Conservation (phyloP, 169 alveolate species). For the Plasmodium sp. region DNA sequence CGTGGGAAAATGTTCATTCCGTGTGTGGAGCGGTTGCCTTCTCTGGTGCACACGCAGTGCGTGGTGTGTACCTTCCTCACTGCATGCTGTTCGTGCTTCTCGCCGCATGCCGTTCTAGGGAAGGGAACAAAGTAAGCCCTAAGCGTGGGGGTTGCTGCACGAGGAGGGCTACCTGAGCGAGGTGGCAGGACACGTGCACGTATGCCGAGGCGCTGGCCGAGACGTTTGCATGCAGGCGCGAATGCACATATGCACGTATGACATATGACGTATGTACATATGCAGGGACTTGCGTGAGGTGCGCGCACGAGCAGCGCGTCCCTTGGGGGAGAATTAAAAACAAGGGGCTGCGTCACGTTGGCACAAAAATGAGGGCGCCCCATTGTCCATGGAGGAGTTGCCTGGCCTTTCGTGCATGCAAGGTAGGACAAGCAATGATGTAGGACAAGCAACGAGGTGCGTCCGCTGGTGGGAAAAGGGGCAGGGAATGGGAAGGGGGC, state of each 20-base stretch:
- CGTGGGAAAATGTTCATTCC: background rate
- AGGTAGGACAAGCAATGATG: background rate
- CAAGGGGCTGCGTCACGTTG: background rate
- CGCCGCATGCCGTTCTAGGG: background rate
- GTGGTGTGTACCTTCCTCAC: background rate
- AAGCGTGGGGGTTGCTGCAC: background rate
- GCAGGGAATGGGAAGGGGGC: background rate
- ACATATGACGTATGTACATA: background rate
- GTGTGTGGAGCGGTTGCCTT: background rate
- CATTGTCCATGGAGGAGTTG: slow-evolving; percentile 11
- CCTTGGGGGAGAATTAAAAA: background rate
- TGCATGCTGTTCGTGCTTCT: background rate
- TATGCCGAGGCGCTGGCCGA: background rate
- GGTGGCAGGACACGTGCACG: background rate
- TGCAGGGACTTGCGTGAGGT: background rate
- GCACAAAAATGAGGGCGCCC: background rate
- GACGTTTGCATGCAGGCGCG: background rate
- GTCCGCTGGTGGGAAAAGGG: background rate
- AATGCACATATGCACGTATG: background rate
- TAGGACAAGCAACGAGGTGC: background rate
- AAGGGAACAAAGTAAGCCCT: background rate
- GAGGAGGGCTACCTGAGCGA: background rate
- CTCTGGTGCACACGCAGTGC: background rate
- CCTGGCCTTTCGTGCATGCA: slow-evolving; percentile 36
- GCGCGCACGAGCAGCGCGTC: background rate